Percentiles rank a stretch among this genome's conserved stretches.
phyloP scores from a whole-genome alignment of 257 asterid species.

The Gentiana straminea region DNA sequence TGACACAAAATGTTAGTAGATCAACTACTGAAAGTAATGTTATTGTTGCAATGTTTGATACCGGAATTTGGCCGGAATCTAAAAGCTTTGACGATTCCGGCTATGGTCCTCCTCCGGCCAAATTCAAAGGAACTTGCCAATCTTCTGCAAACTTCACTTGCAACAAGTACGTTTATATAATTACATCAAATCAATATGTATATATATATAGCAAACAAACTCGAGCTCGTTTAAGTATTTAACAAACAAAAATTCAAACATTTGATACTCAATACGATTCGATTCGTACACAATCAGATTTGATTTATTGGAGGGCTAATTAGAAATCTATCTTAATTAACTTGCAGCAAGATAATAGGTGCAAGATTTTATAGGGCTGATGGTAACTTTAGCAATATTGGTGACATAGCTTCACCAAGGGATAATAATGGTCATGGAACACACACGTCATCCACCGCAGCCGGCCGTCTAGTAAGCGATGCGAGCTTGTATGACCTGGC shows the following conservation, averaged over 20 bases:
- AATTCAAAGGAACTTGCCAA: conserved; percentile 40
- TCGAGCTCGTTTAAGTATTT: no score
- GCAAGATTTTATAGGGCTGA: conserved; percentile 31
- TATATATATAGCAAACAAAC: no score
- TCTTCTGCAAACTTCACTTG: conserved; percentile 34
- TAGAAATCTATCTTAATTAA: background rate
- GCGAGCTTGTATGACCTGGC: conserved; percentile 12
- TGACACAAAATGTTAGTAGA: conserved; percentile 21
- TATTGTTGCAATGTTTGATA: conserved; percentile 32
- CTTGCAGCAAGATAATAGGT: conserved; percentile 19
- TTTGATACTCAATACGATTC: no score
- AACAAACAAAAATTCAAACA: no score
- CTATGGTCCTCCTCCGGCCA: conserved; percentile 28
- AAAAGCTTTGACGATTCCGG: conserved; percentile 25
- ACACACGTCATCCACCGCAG: conserved; percentile 56
- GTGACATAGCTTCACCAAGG: conserved; percentile 34
- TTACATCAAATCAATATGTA: no score
- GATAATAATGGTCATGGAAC: conserved; percentile 60
- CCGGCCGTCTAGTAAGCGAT: conserved; percentile 18
- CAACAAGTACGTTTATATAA: conserved; percentile 21
- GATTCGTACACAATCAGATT: no score
- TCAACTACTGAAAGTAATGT: conserved; percentile 28
- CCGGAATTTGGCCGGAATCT: conserved; percentile 48
- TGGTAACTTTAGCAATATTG: background rate
- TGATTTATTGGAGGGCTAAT: no score